Conservation (phyloP, 2,329 filamentous ascomycete species). For the Pestalotiopsis sp. region DNA sequence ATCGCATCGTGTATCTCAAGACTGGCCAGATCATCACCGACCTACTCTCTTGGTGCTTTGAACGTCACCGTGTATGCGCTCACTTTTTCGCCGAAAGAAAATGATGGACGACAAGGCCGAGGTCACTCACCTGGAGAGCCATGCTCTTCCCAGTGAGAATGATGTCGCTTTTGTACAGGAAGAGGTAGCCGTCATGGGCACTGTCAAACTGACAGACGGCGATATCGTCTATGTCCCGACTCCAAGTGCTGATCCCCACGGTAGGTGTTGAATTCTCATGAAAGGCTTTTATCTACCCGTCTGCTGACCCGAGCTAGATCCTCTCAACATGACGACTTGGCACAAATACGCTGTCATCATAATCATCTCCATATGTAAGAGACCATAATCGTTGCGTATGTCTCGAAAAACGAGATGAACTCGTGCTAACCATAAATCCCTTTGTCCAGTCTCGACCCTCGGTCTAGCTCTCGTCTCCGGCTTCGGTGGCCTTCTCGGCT, state of each 20-base stretch:
- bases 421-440: background rate
- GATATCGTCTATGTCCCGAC: constrained; percentile 35
- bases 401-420: background rate
- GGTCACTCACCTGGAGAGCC: background rate
- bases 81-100: background rate
- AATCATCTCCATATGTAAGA: constrained; percentile 26
- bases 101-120: background rate
- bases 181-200: constrained; percentile 18
- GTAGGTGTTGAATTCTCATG: constrained; percentile 9
- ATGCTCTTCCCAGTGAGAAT: background rate
- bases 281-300: background rate
- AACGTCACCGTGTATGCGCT: background rate
- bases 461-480: constrained; percentile 41
- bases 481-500: constrained; percentile 42
- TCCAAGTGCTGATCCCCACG: constrained; percentile 34
- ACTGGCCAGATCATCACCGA: background rate
- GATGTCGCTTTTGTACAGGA: background rate
- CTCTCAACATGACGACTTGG: constrained; percentile 30
- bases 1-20: background rate
- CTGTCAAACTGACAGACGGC: constrained; percentile 32
- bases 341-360: constrained; percentile 30
- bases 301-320: constrained; percentile 23
- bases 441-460: constrained; percentile 38
- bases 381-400: background rate
- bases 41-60: background rate